A percentile compares a stretch with the other conserved stretches of the same genome.
phyloP scores from a whole-genome alignment of 2,329 filamentous ascomycete species.

The Fusarium albosuccineum region DNA sequence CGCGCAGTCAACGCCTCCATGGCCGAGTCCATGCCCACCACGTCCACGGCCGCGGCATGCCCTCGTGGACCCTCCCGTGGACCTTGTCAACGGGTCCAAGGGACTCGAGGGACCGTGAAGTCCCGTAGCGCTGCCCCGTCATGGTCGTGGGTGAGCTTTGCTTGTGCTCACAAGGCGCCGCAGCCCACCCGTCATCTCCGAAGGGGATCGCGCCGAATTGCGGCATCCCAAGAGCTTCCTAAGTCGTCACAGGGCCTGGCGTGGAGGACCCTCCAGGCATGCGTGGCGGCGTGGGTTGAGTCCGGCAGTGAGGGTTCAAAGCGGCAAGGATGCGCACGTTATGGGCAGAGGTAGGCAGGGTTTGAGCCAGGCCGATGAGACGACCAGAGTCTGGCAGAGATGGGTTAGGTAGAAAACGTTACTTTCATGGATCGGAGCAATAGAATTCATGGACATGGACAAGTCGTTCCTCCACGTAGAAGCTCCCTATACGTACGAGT shows the following conservation, averaged over 20 bases:
- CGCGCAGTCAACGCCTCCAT: conserved; percentile 33
- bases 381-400: conserved; percentile 2
- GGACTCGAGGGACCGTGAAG: conserved; percentile 30
- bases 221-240: conserved; percentile 30
- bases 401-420: not conserved
- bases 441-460: not conserved
- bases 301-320: conserved; percentile 25
- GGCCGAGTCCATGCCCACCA: conserved; percentile 29
- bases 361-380: conserved; percentile 9
- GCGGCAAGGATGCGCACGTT: conserved; percentile 25
- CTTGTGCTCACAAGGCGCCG: conserved; percentile 14
- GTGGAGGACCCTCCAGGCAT: conserved; percentile 35
- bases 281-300: conserved; percentile 31
- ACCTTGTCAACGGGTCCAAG: conserved; percentile 28
- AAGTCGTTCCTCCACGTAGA: conserved; percentile 3
- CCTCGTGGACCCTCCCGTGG: conserved; percentile 31
- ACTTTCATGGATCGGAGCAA: conserved; percentile 6
- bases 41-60: conserved; percentile 28
- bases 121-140: conserved; percentile 34
- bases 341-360: conserved; percentile 24
- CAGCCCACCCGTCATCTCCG: conserved; percentile 44
- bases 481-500: conserved; percentile 13
- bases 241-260: conserved; percentile 21
- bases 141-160: conserved; percentile 24
- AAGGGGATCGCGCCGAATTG: conserved; percentile 34